phyloP scores from a whole-genome alignment of 768 basidiomycete genomes.

The Neoboletus subvelutipes region DNA sequence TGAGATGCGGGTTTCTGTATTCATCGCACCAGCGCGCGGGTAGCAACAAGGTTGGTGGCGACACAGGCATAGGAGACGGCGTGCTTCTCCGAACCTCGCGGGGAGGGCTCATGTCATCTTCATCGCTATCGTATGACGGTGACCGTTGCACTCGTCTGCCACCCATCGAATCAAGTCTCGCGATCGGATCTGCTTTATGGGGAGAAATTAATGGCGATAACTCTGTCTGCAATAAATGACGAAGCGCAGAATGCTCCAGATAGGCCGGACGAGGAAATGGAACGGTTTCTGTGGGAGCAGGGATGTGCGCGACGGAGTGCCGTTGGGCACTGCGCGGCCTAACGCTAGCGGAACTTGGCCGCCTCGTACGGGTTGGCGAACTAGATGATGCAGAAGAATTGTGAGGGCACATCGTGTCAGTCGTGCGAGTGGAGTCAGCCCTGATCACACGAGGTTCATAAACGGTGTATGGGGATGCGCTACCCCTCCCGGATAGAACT shows the following conservation, averaged over 20 bases:
- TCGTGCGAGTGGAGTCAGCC: slow-evolving; percentile 42
- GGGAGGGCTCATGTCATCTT: slow-evolving; percentile 59
- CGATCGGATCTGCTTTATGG: slow-evolving; percentile 37
- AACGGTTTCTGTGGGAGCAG: slow-evolving; percentile 30
- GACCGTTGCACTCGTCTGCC: slow-evolving; percentile 35
- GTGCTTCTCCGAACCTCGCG: slow-evolving; percentile 36
- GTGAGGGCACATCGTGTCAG: slow-evolving; percentile 45
- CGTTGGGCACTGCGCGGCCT: slow-evolving; percentile 24
- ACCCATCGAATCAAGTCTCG: slow-evolving; percentile 21
- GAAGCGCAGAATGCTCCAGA: slow-evolving; percentile 73
- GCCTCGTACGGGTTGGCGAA: slow-evolving; percentile 49
- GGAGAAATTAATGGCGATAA: slow-evolving; percentile 35
- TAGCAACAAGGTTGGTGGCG: slow-evolving; percentile 49
- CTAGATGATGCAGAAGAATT: slow-evolving; percentile 37
- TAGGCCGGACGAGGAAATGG: slow-evolving; percentile 69
- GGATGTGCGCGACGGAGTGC: slow-evolving; percentile 31
- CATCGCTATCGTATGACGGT: slow-evolving; percentile 60
- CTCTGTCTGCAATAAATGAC: slow-evolving; percentile 64
- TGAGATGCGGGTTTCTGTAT: slow-evolving; percentile 56
- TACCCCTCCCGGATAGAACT: slow-evolving; percentile 32
- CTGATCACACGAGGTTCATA: slow-evolving; percentile 73
- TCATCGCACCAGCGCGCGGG: slow-evolving; percentile 82
- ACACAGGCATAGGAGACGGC: slow-evolving; percentile 17
- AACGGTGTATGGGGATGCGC: slow-evolving; percentile 31
- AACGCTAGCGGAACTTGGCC: slow-evolving; percentile 40